These are phyloP conservation scores for Gnetum montanum DNA, from an alignment of 75 land plant species.

Conservation along the genomic window DNA sequence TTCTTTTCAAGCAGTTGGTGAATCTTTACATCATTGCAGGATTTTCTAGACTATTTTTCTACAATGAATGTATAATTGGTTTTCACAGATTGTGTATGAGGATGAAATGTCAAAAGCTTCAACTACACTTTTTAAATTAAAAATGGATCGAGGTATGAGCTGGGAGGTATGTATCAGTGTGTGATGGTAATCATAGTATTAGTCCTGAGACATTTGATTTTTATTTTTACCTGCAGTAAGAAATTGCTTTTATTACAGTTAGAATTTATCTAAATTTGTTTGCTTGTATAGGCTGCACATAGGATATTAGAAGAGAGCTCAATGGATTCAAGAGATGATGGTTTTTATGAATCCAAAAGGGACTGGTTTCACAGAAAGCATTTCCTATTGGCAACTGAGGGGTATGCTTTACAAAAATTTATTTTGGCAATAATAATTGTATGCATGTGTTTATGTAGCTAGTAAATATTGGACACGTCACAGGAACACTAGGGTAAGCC, in stretches of 20 bases:
- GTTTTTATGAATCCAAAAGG: slow-evolving; percentile 83
- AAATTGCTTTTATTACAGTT: neutral
- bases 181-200: no score
- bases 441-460: no score
- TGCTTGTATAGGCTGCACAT: slow-evolving; percentile 47
- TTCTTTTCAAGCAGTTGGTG: no score
- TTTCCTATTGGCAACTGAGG: slow-evolving; percentile 63
- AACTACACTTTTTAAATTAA: slow-evolving; percentile 64
- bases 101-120: slow-evolving; percentile 86
- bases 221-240: neutral
- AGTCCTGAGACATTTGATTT: no score
- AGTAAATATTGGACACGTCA: no score
- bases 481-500: no score
- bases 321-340: slow-evolving; percentile 47
- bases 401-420: no score
- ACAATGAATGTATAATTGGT: neutral
- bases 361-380: slow-evolving; percentile 93
- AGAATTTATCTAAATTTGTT: neutral
- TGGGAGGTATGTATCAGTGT: slow-evolving; percentile 57
- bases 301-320: slow-evolving; percentile 43
- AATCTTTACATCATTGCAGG: neutral
- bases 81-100: slow-evolving; percentile 78
- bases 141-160: slow-evolving; percentile 74
- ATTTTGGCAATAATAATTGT: no score
- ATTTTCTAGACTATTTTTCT: neutral